Evolutionary conservation across 2,329 filamentous ascomycete species (phyloP), one percentile per base, ranked within the genome.

Genomic region (Sclerotinia spermophila): DNA sequence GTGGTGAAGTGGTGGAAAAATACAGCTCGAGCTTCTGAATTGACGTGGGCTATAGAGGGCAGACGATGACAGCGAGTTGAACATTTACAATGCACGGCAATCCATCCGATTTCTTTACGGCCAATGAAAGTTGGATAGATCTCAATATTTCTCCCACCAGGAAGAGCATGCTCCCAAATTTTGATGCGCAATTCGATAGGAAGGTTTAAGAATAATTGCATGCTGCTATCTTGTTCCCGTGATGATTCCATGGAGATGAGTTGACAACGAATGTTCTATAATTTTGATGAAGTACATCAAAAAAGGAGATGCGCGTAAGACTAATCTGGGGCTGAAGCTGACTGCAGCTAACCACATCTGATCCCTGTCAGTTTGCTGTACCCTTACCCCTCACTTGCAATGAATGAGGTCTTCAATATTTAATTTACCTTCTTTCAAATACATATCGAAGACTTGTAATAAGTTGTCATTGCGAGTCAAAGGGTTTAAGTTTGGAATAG

Each of bases 91-190:
- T 53, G 33, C 33, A 38, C 62, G 19, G 21, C 33, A 40, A 27
- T 53, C 27, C 62, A 66, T 8, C 21, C 33, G 19, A 66, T 66
- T 10, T 40, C 45, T 48, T 40, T 21, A 17, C 33, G 15, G 5
- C 13, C 2, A n/a, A 40, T 35, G 13, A 51, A 51, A 45, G 45
- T 11, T 13, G 62, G 45, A 21, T 66, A 30, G 7, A 66, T 51
- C 62, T 66, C 62, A 35, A 66, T 35, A n/a, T 66, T 40, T 38
- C 45, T 62, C 21, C 40, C 59, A 2, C 59, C 59, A 27, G 61
- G 61, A 65, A 65, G 33, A 38, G 42, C 15, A 38, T 48, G n/a
- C 30, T 48, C 45, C 44, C 44, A 51, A 19, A 51, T 65, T 38
- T 53, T 40, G 27, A 40, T 38, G 35, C 33, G 62, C 13, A 66